Base-by-base conservation (phyloP, 1,284 basidiomycete genomes). In the Austroboletus novae-zelandiae region DNA sequence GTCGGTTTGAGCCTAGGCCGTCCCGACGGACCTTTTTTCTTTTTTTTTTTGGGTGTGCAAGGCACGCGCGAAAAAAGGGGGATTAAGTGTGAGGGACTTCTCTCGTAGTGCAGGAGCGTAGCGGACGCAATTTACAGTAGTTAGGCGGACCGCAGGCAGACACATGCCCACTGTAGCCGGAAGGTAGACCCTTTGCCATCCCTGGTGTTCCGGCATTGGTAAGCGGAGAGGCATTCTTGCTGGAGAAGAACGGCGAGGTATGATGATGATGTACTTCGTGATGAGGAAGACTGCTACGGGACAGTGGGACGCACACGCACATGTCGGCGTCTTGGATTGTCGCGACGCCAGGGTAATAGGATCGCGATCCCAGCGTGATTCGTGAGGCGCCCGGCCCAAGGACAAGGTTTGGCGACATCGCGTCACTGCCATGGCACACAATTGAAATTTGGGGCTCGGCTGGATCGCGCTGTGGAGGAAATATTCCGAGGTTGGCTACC, bases 141-240 rank as follows among this genome's bases (percentile, higher is more conserved):
- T 36, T 53, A 61, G 49, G 57, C 60, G 60, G 53, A 54, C 57
- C 64, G 62, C 61, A 64, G 58, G 63, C 50, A 66, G 58, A 67
- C 52, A 55, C 64, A 54, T 67, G 61, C 47, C 50, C 45, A 29
- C 43, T 46, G 42, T 55, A 45, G 52, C 44, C 43, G 51, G 54
- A 51, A 60, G 50, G 57, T 9, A 57, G 60, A 59, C 59, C 59
- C 59, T 63, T 59, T 62, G 2, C 58, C 52, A 59, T 47, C 58
- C 61, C 61, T 60, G 58, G n/a, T 9, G 45, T 10, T 49, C 60
- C 40, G 40, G 57, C 40, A 25, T 57, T 25, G 57, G 60, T 29
- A 60, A 52, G 56, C 52, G 59, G 51, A 35, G 45, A 36, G 37
- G 41, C 36, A 34, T 55, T 51, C 37, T 48, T 31, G 41, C 13